A percentile compares a stretch with the other conserved stretches of the same genome.
phyloP scores from a whole-genome alignment of 768 basidiomycete species.

The Pleurotus tuoliensis region DNA sequence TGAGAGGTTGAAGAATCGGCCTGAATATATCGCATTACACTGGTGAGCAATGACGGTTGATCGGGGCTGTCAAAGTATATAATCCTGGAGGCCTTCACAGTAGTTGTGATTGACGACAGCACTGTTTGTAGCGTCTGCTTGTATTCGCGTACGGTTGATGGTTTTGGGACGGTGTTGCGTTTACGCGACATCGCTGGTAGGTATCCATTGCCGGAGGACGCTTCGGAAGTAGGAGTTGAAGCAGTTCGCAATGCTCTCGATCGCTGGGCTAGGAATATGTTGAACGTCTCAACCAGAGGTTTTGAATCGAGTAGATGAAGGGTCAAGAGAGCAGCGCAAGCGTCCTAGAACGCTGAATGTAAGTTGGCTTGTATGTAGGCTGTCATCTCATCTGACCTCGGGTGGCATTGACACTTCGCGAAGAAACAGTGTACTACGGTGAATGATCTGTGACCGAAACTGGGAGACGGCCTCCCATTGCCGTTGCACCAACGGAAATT shows the following conservation, averaged over 20 bases:
- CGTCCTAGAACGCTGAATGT: constrained; percentile 40
- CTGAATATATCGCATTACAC: constrained; percentile 61
- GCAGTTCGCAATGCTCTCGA: constrained; percentile 49
- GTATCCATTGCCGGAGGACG: constrained; percentile 30
- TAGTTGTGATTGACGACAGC: constrained; percentile 54
- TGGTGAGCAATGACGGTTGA: constrained; percentile 45
- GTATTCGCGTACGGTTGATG: constrained; percentile 43
- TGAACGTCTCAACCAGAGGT: constrained; percentile 69
- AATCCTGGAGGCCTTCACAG: constrained; percentile 50
- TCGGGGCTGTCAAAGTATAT: constrained; percentile 42
- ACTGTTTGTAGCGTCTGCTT: constrained; percentile 48
- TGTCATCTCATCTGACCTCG: constrained; percentile 37
- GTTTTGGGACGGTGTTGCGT: constrained; percentile 16
- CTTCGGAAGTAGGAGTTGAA: constrained; percentile 30
- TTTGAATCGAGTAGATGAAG: constrained; percentile 88
- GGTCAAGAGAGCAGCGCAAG: constrained; percentile 74
- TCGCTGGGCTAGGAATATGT: constrained; percentile 69
- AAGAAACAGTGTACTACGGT: constrained; percentile 81
- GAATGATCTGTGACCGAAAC: constrained; percentile 84
- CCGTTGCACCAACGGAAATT: constrained; percentile 84
- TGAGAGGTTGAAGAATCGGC: constrained; percentile 32
- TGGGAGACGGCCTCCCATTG: constrained; percentile 92
- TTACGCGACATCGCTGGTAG: constrained; percentile 16
- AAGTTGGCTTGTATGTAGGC: not conserved
- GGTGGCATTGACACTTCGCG: constrained; percentile 52